phyloP scores from a whole-genome alignment of 768 basidiomycete species.

The Antrodiella citrinella region DNA sequence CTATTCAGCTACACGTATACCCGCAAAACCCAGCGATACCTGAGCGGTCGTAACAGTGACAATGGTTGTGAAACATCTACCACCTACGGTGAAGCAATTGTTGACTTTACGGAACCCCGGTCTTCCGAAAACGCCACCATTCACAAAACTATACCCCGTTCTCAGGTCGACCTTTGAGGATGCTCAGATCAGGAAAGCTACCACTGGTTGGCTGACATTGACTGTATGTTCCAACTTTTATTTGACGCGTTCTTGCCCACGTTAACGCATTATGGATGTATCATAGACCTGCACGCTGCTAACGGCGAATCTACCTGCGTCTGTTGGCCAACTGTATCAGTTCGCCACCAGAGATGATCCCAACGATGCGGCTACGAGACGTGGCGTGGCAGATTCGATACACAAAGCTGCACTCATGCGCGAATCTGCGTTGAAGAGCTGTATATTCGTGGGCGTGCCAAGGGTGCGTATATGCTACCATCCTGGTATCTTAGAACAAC shows the following conservation, averaged over 20 bases:
- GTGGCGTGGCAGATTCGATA: slow-evolving; percentile 44
- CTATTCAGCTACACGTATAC: no score
- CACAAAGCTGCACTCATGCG: slow-evolving; percentile 79
- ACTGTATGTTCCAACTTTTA: slow-evolving; percentile 59
- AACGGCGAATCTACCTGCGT: slow-evolving; percentile 72
- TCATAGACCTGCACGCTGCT: slow-evolving; percentile 75
- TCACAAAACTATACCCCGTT: slow-evolving; percentile 42
- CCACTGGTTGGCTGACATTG: slow-evolving; percentile 76
- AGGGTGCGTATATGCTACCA: slow-evolving; percentile 35
- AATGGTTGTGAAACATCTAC: slow-evolving; percentile 40
- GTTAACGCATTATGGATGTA: background rate
- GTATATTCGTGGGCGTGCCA: slow-evolving; percentile 83
- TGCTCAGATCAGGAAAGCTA: slow-evolving; percentile 55
- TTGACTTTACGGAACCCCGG: slow-evolving; percentile 60
- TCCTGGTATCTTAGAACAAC: background rate
- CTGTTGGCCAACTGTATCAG: slow-evolving; percentile 73
- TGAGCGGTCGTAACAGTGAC: no score
- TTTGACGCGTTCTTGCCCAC: slow-evolving; percentile 8
- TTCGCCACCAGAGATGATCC: slow-evolving; percentile 54
- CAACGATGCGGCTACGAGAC: slow-evolving; percentile 32
- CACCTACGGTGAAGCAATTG: slow-evolving; percentile 64
- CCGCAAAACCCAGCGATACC: no score
- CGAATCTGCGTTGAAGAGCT: slow-evolving; percentile 83
- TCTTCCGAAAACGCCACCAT: slow-evolving; percentile 47
- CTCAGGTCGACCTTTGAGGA: slow-evolving; percentile 58